These are phyloP conservation scores for Monosporascus sp. DNA, from an alignment of 2,329 filamentous ascomycete species.

Conservation along the genomic window DNA sequence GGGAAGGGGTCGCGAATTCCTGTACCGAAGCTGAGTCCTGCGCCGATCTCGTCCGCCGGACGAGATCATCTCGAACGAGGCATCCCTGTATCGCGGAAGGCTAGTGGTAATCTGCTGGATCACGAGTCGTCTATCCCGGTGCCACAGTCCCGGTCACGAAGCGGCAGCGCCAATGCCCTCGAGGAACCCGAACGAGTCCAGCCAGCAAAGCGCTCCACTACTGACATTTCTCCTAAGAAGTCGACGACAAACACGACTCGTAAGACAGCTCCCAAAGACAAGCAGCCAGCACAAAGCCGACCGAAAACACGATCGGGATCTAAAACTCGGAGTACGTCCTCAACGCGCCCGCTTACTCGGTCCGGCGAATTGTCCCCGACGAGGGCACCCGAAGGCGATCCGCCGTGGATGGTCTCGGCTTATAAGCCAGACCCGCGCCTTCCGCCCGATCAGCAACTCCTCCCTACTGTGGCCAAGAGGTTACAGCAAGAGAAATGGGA, in stretches of 20 bases:
- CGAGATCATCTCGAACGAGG: slow-evolving; percentile 67
- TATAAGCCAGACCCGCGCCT: slow-evolving; percentile 94
- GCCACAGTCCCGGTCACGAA: slow-evolving; percentile 63
- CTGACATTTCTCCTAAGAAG: slow-evolving; percentile 55
- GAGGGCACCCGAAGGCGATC: slow-evolving; percentile 82
- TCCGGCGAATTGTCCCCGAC: slow-evolving; percentile 49
- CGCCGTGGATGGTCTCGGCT: slow-evolving; percentile 90
- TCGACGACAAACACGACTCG: slow-evolving; percentile 28
- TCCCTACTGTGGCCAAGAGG: slow-evolving; percentile 87
- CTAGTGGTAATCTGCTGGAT: slow-evolving; percentile 45
- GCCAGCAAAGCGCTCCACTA: slow-evolving; percentile 35
- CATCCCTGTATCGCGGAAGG: slow-evolving; percentile 59
- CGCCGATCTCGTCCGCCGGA: slow-evolving; percentile 57
- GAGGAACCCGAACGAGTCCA: slow-evolving; percentile 36
- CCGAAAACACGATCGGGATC: slow-evolving; percentile 60
- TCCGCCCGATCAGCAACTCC: slow-evolving; percentile 89
- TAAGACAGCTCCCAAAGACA: slow-evolving; percentile 42
- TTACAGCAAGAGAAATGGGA: slow-evolving; percentile 96
- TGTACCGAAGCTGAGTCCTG: slow-evolving; percentile 72
- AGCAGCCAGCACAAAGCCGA: slow-evolving; percentile 40
- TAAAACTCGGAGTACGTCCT: slow-evolving; percentile 40
- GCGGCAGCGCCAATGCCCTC: slow-evolving; percentile 59
- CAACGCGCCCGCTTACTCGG: slow-evolving; percentile 57
- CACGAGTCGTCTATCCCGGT: slow-evolving; percentile 57
- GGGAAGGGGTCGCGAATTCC: slow-evolving; percentile 78